Conservation (phyloP, 257 asterid genomes). For the Sherardia arvensis region DNA sequence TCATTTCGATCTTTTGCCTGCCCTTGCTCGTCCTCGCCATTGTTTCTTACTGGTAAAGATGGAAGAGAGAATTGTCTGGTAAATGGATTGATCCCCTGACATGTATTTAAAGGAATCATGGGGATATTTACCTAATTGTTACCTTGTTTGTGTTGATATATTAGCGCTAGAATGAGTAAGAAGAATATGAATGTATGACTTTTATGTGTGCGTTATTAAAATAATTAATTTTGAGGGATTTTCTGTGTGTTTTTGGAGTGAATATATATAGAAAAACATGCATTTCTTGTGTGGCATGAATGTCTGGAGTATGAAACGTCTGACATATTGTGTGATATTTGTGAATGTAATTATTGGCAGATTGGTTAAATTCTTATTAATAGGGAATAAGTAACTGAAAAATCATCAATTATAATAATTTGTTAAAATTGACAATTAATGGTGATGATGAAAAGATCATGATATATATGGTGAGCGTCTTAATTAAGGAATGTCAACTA, state of each 20-base stretch:
- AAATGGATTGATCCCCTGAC: background rate
- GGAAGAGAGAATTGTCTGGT: background rate
- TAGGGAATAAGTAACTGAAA: background rate
- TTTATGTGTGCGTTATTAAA: too few species aligned
- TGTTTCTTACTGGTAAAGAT: background rate
- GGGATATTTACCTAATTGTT: background rate
- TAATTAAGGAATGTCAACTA: too few species aligned
- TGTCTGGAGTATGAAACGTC: background rate
- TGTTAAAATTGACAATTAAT: background rate
- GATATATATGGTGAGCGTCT: too few species aligned
- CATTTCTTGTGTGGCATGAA: background rate
- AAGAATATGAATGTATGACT: background rate
- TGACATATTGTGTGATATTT: background rate
- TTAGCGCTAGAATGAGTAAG: background rate
- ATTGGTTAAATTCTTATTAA: background rate
- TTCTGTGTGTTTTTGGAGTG: too few species aligned
- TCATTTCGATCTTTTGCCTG: conserved; percentile 37
- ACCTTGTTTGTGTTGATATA: background rate
- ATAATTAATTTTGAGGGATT: too few species aligned
- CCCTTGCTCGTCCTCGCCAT: conserved; percentile 32
- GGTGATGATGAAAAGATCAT: too few species aligned
- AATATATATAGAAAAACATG: background rate
- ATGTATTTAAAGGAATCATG: background rate
- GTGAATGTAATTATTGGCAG: background rate
- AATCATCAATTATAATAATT: background rate